phyloP scores from a whole-genome alignment of 306 rosid species.

The Rubus idaeus region DNA sequence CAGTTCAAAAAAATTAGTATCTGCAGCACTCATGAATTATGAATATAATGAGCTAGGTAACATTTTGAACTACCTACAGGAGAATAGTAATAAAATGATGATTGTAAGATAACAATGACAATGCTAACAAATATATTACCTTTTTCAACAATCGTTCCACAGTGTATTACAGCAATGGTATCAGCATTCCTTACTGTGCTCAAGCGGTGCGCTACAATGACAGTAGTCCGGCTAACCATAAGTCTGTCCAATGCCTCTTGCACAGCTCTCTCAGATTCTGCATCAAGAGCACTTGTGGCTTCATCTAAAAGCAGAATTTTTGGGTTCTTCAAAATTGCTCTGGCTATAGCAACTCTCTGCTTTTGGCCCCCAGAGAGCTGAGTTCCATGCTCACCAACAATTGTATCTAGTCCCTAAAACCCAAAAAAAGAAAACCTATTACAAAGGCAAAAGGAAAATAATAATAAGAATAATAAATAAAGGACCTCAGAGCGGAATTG shows the following conservation, averaged over 20 bases:
- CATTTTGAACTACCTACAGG: background rate
- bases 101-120: background rate
- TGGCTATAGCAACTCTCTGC: slow-evolving; percentile 58
- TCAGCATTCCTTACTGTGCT: slow-evolving; percentile 52
- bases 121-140: slow-evolving; percentile 15
- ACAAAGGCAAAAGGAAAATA: no score
- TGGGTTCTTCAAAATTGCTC: slow-evolving; percentile 55
- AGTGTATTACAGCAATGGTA: slow-evolving; percentile 48
- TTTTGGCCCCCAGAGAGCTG: slow-evolving; percentile 73
- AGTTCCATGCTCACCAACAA: slow-evolving; percentile 81
- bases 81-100: background rate
- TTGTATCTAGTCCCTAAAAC: slow-evolving; percentile 55
- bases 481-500: background rate
- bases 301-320: slow-evolving; percentile 52
- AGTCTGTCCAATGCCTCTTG: slow-evolving; percentile 53
- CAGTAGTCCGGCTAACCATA: slow-evolving; percentile 47
- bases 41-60: background rate
- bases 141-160: slow-evolving; percentile 48
- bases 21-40: background rate
- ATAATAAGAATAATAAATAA: background rate
- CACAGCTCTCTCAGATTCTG: slow-evolving; percentile 54
- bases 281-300: slow-evolving; percentile 61
- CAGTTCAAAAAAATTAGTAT: slow-evolving; percentile 17
- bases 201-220: slow-evolving; percentile 52
- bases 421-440: background rate